Evolutionary conservation across 2,329 filamentous ascomycete species (phyloP).

Genomic region (Aspergillus calidoustus): DNA sequence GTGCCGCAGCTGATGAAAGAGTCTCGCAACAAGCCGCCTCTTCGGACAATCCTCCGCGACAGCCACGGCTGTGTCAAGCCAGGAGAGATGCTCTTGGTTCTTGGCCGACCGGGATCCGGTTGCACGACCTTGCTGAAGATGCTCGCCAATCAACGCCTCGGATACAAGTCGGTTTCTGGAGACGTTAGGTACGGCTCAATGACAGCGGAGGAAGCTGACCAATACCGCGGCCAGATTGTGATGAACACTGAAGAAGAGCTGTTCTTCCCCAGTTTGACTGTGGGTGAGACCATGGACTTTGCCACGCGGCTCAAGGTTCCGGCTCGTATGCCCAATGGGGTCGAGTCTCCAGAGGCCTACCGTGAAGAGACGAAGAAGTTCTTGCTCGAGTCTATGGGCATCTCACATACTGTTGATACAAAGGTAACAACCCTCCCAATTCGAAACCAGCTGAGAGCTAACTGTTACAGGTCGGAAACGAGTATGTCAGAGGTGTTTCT

Average conservation of each 20-base stretch:
- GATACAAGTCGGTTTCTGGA: constrained; percentile 63
- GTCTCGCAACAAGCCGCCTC: constrained; percentile 58
- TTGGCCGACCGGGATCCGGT: constrained; percentile 70
- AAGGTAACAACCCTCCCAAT: constrained; percentile 41
- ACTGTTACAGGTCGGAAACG: constrained; percentile 60
- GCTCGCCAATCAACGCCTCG: constrained; percentile 66
- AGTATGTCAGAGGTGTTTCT: constrained; percentile 68
- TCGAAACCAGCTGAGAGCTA: background rate
- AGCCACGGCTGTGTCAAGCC: constrained; percentile 72
- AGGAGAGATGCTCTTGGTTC: constrained; percentile 72
- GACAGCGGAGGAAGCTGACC: constrained; percentile 45
- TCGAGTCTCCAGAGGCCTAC: constrained; percentile 51
- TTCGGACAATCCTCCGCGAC: constrained; percentile 68
- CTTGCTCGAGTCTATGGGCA: constrained; percentile 61
- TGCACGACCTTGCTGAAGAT: constrained; percentile 74
- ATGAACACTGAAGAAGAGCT: constrained; percentile 60
- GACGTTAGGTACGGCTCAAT: constrained; percentile 62
- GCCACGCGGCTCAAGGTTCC: constrained; percentile 63
- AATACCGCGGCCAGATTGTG: constrained; percentile 62
- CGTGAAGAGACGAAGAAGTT: constrained; percentile 57
- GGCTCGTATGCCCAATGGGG: constrained; percentile 51
- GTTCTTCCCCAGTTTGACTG: constrained; percentile 57
- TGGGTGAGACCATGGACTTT: constrained; percentile 59
- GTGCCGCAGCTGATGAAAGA: constrained; percentile 60
- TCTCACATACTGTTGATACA: constrained; percentile 65